Base-by-base conservation (phyloP, 2,329 filamentous ascomycete genomes). In the Orbilia oligospora region DNA sequence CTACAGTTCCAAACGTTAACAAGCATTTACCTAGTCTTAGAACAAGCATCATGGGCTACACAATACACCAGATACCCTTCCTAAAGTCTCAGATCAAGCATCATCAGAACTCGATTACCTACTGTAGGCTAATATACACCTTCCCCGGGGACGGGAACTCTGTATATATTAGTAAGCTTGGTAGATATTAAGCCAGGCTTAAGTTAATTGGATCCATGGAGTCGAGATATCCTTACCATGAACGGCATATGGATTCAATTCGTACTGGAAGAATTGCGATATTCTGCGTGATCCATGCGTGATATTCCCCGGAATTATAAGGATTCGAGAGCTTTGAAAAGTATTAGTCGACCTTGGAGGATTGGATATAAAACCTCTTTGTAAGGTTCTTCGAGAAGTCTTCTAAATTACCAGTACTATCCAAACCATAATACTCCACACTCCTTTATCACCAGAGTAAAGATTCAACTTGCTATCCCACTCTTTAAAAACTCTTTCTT, bases 1-100 rank as follows among this genome's bases (percentile, higher is more conserved):
- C 51, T 16, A 33, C 24, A 2, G 27, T 18, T 16, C 16, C 12
- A 27, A 27, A 30, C n/a, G n/a, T n/a, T n/a, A n/a, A n/a, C 24
- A 55, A 33, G 51, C 51, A 55, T 55, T 30, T 53, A 18, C 51
- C 51, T 18, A 3, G 51, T 33, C 27, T 55, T 18, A 9, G 22
- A 51, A 51, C 48, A 51, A 51, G 33, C 33, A 36, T 36, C 33
- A 12, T 36, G 33, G 27, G 27, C 27, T 36, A 8, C 33, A 36
- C 8, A 9, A 5, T 36, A 9, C 33, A 6, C 1, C 8, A 30
- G 27, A 30, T n/a, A 30, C 27, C 27, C 27, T 6, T 8, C 9
- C 33, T 12, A 36, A 36, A 36, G 38, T 41, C 38, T 41, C 38
- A n/a, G 12, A 41, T 41, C 38, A 16, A 41, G 38, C 38, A 41